phyloP scores from a whole-genome alignment of 202 grass and related monocot genomes.

The Setaria viridis region DNA sequence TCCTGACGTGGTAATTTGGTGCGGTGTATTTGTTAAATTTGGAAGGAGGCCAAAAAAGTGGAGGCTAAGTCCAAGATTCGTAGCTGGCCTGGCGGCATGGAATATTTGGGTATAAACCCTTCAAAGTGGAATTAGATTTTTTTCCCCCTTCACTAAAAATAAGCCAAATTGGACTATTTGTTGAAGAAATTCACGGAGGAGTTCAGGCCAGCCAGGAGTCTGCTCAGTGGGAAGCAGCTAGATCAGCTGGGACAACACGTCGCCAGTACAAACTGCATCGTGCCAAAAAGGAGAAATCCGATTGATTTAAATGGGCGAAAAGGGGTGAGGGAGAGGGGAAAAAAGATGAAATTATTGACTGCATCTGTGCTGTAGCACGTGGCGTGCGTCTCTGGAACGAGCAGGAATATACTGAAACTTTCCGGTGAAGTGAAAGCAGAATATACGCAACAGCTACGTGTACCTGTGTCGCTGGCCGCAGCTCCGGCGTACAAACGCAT shows the following conservation, averaged over 20 bases:
- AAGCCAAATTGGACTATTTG: neutral
- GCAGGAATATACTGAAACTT: slow-evolving; percentile 45
- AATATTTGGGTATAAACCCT: slow-evolving; percentile 35
- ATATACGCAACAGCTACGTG: slow-evolving; percentile 13
- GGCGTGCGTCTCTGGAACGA: neutral
- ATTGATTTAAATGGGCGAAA: neutral
- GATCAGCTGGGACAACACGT: neutral
- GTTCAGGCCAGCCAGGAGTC: neutral
- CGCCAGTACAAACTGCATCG: neutral
- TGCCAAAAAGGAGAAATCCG: neutral
- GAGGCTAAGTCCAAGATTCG: slow-evolving; percentile 3
- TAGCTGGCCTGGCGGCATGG: neutral
- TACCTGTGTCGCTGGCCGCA: neutral
- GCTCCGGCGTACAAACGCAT: neutral
- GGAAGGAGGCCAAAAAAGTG: neutral
- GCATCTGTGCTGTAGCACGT: neutral
- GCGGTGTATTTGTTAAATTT: too few species aligned
- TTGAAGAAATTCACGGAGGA: neutral
- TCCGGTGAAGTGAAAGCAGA: slow-evolving; percentile 22
- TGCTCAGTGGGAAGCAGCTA: slow-evolving; percentile 6
- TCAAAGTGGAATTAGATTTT: neutral
- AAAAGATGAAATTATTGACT: slow-evolving; percentile 12
- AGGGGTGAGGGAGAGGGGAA: neutral
- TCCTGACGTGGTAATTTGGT: neutral
- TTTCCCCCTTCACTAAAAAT: neutral